Base-by-base conservation (phyloP, 768 basidiomycete genomes). In the Pholiota microspora region DNA sequence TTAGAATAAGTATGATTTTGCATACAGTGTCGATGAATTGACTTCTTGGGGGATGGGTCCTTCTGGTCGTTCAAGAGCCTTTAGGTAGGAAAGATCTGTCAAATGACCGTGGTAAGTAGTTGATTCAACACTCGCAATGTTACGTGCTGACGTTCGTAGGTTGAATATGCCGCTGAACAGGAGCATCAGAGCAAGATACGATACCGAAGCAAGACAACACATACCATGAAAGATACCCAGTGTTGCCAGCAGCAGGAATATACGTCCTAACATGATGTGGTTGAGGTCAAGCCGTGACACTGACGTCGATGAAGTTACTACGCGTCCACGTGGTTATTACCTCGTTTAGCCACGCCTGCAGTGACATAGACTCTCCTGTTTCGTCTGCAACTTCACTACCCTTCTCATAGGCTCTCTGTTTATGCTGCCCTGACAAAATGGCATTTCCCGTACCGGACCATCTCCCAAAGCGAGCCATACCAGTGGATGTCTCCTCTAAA, bases 31-130 rank as follows among this genome's bases (percentile, higher is more conserved):
- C 13, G 10, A 27, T 24, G 45, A 32, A 57, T 76, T 59, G 47
- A 91, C 90, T 61, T 86, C 83, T 45, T 70, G 62, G 12, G 91
- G 90, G 10, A 92, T 70, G 12, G 77, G 69, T 10, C 81, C 83
- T 65, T 89, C 87, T 25, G 86, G 88, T 50, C 80, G 70, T 54
- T 86, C 89, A 36, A 91, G 76, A 13, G 88, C 86, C 63, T 92
- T 93, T 60, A 90, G 65, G 58, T 83, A 83, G 10, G 89, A 88
- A 47, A 90, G 70, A 67, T 93, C 91, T 93, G 46, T n/a, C n/a
- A 35, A 53, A 13, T 16, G 40, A 44, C n/a, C 6, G 36, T 12
- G 25, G 12, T 10, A 54, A 21, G 53, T 38, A 44, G 50, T 52
- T n/a, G 49, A 52, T 42, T 18, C 8, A 28, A 21, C 32, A 13